Evolutionary conservation across 2,329 filamentous ascomycete species (phyloP).

Genomic region (Ascochyta rabiei): DNA sequence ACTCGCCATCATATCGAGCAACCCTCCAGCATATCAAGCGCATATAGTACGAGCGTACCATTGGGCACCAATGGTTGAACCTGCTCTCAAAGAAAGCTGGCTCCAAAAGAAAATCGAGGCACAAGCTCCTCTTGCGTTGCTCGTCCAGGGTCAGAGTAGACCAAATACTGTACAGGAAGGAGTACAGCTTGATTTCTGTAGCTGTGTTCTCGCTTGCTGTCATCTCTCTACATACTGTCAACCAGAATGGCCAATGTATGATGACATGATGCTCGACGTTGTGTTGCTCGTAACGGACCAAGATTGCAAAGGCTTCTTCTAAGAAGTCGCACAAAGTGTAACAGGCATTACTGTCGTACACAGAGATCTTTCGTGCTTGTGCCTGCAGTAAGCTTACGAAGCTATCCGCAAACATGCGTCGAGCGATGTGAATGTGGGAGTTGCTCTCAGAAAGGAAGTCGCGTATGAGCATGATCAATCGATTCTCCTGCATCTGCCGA

Average conservation of each 20-base stretch:
- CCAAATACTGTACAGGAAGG: conserved; percentile 83
- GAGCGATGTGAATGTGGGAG: conserved; percentile 59
- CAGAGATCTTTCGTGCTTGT: conserved; percentile 74
- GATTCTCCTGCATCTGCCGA: conserved; percentile 86
- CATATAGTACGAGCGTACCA: conserved; percentile 94
- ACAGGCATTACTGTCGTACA: conserved; percentile 82
- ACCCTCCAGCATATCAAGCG: conserved; percentile 88
- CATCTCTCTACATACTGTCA: conserved; percentile 79
- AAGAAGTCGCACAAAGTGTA: conserved; percentile 92
- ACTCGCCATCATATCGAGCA: conserved; percentile 73
- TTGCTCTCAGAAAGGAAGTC: conserved; percentile 74
- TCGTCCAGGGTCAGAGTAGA: conserved; percentile 70
- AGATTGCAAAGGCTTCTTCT: conserved; percentile 76
- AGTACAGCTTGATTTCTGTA: conserved; percentile 83
- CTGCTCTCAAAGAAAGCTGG: conserved; percentile 77
- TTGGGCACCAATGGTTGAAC: conserved; percentile 94
- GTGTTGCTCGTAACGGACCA: conserved; percentile 64
- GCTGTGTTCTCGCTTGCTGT: conserved; percentile 84
- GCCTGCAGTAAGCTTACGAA: conserved; percentile 77
- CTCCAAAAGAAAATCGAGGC: conserved; percentile 75
- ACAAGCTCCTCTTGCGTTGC: conserved; percentile 71
- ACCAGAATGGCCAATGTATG: conserved; percentile 84
- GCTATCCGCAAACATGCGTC: conserved; percentile 75
- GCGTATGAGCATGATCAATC: conserved; percentile 79
- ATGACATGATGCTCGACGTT: conserved; percentile 53